A percentile compares a stretch with the other conserved stretches of the same genome.
Evolutionary conservation across 2,329 filamentous ascomycete species (phyloP).

Genomic region (Cercospora zeina): DNA sequence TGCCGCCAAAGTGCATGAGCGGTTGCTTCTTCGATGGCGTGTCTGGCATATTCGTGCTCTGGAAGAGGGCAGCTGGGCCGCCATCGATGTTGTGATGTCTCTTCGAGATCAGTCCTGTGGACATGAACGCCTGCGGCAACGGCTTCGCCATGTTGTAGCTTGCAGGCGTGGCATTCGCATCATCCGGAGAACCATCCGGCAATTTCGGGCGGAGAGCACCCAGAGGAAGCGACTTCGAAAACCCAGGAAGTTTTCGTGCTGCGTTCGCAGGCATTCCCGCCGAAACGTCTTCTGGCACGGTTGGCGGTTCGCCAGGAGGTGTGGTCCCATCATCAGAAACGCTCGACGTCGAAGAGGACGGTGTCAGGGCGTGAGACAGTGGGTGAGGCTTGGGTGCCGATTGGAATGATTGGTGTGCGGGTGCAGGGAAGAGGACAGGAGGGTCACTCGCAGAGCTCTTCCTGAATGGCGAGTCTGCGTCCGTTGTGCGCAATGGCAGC

Average conservation of each 20-base stretch:
- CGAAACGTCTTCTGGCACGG: constrained; percentile 1
- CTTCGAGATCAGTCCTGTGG: constrained; percentile 92
- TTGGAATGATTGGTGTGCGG: constrained; percentile 38
- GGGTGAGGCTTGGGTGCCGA: constrained; percentile 65
- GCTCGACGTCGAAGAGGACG: constrained; percentile 81
- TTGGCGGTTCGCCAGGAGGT: constrained; percentile 19
- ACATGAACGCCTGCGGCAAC: constrained; percentile 82
- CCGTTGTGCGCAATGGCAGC: constrained; percentile 63
- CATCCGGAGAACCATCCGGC: constrained; percentile 42
- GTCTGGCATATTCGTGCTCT: constrained; percentile 75
- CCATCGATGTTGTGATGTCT: constrained; percentile 78
- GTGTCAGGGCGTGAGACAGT: constrained; percentile 80
- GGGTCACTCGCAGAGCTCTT: constrained; percentile 65
- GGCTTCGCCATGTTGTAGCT: constrained; percentile 76
- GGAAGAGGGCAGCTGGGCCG: constrained; percentile 51
- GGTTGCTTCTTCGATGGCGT: constrained; percentile 91
- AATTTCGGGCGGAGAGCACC: constrained; percentile 59
- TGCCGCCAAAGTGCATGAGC: constrained; percentile 63
- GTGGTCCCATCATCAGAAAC: constrained; percentile 63
- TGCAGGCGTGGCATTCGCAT: constrained; percentile 70
- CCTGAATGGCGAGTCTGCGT: constrained; percentile 63
- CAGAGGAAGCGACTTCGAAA: constrained; percentile 74
- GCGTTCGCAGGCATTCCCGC: constrained; percentile 45
- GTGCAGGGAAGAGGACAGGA: constrained; percentile 45
- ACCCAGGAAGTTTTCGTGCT: constrained; percentile 57